A percentile compares a stretch with the other conserved stretches of the same genome.
Conservation (phyloP, 108 stramenopile species). For the Fragilariopsis cylindrus region DNA sequence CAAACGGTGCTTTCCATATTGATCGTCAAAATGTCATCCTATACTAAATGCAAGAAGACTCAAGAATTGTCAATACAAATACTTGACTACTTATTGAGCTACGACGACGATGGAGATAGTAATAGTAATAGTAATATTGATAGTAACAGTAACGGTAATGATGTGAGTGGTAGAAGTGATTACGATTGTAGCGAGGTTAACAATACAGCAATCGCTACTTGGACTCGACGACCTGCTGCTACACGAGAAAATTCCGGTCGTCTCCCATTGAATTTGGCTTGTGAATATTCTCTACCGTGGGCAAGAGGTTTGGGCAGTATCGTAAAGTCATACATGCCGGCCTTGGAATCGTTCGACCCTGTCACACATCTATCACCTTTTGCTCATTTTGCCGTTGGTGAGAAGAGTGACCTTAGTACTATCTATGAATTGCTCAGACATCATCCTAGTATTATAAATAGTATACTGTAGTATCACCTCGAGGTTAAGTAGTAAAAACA, state of each 20-base stretch:
- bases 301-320: not conserved
- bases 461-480: not conserved
- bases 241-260: not conserved
- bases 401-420: not conserved
- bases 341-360: constrained; percentile 5
- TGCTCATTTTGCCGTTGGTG: constrained; percentile 11
- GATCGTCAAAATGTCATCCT: not conserved
- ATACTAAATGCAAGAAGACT: not conserved
- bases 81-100: not conserved
- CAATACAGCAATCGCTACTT: too few relatives aligned
- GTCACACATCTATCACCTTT: constrained; percentile 1
- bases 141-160: too few relatives aligned
- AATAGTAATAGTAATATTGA: too few relatives aligned
- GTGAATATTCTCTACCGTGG: constrained; percentile 10
- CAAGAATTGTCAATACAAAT: not conserved
- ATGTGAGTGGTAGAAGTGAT: too few relatives aligned
- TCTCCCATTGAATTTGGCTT: constrained; percentile 3
- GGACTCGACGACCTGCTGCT: not conserved
- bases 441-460: constrained; percentile 3
- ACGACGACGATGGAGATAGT: too few relatives aligned
- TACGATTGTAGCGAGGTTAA: too few relatives aligned
- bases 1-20: constrained; percentile 2
- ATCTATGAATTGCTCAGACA: constrained; percentile 16
- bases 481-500: too few relatives aligned
- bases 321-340: not conserved